Percentiles rank a stretch among this genome's conserved stretches.
Evolutionary conservation across 306 rosid genomes (phyloP).

Genomic region (Quercus suber): DNA sequence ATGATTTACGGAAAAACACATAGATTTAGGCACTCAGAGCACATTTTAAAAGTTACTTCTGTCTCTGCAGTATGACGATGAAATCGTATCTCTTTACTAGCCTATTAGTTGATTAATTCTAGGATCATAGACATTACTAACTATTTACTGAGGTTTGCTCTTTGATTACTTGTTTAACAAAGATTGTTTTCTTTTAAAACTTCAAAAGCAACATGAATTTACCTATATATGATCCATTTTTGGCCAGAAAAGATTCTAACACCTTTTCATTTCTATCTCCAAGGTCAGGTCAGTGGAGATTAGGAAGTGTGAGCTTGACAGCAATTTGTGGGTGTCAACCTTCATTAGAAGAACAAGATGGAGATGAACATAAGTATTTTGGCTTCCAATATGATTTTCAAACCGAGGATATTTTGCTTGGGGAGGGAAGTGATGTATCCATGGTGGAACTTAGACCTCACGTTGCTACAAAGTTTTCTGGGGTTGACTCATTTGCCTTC

Average conservation of each 20-base stretch:
- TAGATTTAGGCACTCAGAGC: background rate
- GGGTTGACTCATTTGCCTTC: slow-evolving; percentile 40
- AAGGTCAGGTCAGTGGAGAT: slow-evolving; percentile 93
- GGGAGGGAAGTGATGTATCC: slow-evolving; percentile 62
- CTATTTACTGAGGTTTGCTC: background rate
- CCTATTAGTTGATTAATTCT: background rate
- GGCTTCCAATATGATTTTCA: slow-evolving; percentile 57
- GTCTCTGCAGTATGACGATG: background rate
- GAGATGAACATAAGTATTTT: slow-evolving; percentile 13
- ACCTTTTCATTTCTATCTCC: slow-evolving; percentile 30
- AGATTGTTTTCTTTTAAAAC: background rate
- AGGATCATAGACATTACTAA: background rate
- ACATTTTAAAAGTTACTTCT: background rate
- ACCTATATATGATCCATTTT: slow-evolving; percentile 1
- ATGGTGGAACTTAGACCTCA: slow-evolving; percentile 76
- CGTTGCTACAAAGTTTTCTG: slow-evolving; percentile 43
- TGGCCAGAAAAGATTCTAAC: slow-evolving; percentile 25
- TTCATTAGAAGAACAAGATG: slow-evolving; percentile 33
- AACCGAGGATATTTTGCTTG: slow-evolving; percentile 61
- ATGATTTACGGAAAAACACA: background rate
- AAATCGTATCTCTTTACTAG: background rate
- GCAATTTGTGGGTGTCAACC: slow-evolving; percentile 34
- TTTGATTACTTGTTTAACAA: background rate
- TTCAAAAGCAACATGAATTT: background rate
- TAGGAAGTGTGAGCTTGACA: slow-evolving; percentile 55